A percentile compares a stretch with the other conserved stretches of the same genome.
phyloP scores from a whole-genome alignment of 805 yeast species.

The Candida loeiensis region DNA sequence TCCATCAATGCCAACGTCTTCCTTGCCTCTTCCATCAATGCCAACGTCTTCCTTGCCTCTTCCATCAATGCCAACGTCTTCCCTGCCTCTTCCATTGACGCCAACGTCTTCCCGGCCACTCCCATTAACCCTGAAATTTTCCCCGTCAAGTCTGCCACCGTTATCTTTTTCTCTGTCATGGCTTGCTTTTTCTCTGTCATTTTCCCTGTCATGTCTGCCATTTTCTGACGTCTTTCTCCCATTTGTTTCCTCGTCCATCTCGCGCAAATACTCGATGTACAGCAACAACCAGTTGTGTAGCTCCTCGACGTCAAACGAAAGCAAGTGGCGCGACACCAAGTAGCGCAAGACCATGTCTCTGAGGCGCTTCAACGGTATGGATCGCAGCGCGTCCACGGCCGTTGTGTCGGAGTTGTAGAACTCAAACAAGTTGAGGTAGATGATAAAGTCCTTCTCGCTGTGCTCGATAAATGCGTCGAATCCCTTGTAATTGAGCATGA shows the following conservation, averaged over 20 bases:
- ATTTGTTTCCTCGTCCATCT: slow-evolving; percentile 19
- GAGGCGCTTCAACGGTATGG: slow-evolving; percentile 19
- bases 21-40: too few species aligned
- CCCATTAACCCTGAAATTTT: background rate
- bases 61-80: too few species aligned
- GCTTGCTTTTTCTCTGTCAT: background rate
- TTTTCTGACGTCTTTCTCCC: background rate
- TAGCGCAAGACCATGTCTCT: slow-evolving; percentile 26
- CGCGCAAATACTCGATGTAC: slow-evolving; percentile 35
- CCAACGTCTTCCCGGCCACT: too few species aligned
- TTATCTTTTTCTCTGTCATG: too few species aligned
- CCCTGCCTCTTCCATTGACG: too few species aligned
- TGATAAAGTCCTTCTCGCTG: slow-evolving; percentile 37
- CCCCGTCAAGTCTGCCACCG: background rate
- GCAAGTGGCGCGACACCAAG: slow-evolving; percentile 25
- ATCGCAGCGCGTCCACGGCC: slow-evolving; percentile 10
- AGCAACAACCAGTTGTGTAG: slow-evolving; percentile 37
- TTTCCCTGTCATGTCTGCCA: background rate
- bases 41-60: too few species aligned
- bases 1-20: too few species aligned
- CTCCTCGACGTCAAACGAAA: slow-evolving; percentile 34
- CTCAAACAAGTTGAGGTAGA: slow-evolving; percentile 40
- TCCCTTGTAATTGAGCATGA: slow-evolving; percentile 42
- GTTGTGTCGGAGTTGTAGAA: slow-evolving; percentile 32
- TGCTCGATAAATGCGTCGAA: slow-evolving; percentile 37